phyloP scores from a whole-genome alignment of 305 asterid genomes.

The Fraxinus sp. region DNA sequence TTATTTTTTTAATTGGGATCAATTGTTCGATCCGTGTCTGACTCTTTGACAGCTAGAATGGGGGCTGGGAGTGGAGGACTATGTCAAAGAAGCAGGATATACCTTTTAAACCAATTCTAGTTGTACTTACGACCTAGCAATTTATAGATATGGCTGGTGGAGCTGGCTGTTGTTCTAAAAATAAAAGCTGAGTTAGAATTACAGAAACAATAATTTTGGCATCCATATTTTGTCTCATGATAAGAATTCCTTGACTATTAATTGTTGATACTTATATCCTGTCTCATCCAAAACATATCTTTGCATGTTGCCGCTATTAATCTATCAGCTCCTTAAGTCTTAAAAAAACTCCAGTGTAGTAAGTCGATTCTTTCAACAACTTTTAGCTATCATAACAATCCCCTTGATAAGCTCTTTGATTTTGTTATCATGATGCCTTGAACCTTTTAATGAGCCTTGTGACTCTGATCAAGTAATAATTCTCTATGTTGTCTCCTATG shows the following conservation, averaged over 20 bases:
- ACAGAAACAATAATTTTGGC: not conserved
- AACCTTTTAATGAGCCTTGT: not conserved
- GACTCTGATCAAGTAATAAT: not conserved
- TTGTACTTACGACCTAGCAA: not conserved
- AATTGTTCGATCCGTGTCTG: not conserved
- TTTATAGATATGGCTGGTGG: not conserved
- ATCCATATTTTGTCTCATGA: not conserved
- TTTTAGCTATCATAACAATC: not conserved
- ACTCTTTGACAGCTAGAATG: not conserved
- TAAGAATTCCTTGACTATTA: not conserved
- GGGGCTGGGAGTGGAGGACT: not conserved
- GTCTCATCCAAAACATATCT: not conserved
- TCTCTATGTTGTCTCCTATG: not conserved
- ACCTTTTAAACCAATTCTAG: not conserved
- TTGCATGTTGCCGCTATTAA: not conserved
- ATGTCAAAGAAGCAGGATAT: not conserved
- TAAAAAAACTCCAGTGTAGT: not conserved
- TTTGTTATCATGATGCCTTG: not conserved
- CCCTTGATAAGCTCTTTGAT: not conserved
- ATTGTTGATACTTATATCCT: not conserved
- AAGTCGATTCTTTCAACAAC: not conserved
- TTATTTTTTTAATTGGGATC: not conserved
- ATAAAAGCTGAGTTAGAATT: not conserved
- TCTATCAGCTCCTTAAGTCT: not conserved
- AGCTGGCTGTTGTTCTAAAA: not conserved